Evolutionary conservation across 2,329 filamentous ascomycete species (phyloP), one percentile per base, ranked within the genome.

Genomic region (Pseudocercospora ulei): DNA sequence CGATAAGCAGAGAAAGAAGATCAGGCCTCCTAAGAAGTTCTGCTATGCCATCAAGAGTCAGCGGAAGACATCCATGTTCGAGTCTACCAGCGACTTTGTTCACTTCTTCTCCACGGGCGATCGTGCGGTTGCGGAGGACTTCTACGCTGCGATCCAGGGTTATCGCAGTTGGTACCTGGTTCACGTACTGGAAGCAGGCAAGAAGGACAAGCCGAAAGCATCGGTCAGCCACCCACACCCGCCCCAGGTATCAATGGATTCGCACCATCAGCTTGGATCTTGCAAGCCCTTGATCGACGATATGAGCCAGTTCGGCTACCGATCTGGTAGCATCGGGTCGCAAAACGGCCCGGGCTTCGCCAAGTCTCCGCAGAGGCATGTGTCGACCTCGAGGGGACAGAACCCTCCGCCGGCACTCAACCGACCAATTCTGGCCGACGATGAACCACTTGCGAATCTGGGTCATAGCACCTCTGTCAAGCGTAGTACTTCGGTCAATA

Each of bases 121-220:
- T 52, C 65, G 71, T 3, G 59, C 65, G 1, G 61, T 77, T 1
- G 83, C 82, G 0, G 69, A 72, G n/a, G 64, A 67, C 8, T 94
- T 88, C 63, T 78, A 81, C 54, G 67, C 72, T 9, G 70, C 72
- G 14, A 70, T 93, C 1, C 85, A 94, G 46, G 65, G 65, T 24
- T 95, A 87, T 87, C 75, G 88, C 42, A 92, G 83, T 60, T 94
- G 86, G 85, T 94, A 94, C 55, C 65, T 95, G 5, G 80, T 84
- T 27, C 78, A 83, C 51, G 76, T 77, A 44, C 72, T 80, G 56
- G 75, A 77, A 11, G 70, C 72, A 38, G 68, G 67, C n/a, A 56
- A 66, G 44, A 64, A 62, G 50, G 38, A 50, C 8, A 49, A 51
- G 37, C 28, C 41, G 17, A 27, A 44, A 47, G 38, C 35, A 45